Conservation (phyloP, 257 asterid species). For the Solanum bukasovii region DNA sequence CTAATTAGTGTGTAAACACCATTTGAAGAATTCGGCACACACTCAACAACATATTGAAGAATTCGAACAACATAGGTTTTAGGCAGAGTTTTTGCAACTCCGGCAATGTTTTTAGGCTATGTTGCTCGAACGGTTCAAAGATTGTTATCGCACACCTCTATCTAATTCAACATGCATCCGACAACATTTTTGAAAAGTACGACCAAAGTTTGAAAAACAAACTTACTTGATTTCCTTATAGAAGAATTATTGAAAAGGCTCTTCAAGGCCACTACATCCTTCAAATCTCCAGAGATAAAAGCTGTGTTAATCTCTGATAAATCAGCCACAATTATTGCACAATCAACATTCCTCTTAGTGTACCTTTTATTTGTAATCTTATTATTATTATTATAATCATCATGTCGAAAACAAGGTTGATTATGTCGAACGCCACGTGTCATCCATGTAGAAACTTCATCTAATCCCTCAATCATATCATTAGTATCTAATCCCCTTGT, state of each 20-base stretch:
- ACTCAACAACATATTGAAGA: background rate
- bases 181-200: background rate
- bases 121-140: background rate
- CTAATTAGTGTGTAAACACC: background rate
- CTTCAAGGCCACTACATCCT: constrained; percentile 30
- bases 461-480: constrained; percentile 29
- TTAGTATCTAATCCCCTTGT: constrained; percentile 43
- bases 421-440: constrained; percentile 43
- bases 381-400: constrained; percentile 12
- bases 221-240: constrained; percentile 41
- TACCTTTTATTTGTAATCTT: constrained; percentile 19
- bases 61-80: background rate
- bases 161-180: background rate
- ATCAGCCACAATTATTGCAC: constrained; percentile 52
- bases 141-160: background rate
- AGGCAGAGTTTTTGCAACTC: background rate
- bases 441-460: constrained; percentile 53
- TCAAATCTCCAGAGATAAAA: constrained; percentile 37
- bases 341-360: constrained; percentile 42
- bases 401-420: constrained; percentile 40
- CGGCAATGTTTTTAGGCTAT: background rate
- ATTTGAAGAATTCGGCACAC: background rate
- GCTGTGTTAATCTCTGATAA: constrained; percentile 33
- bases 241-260: constrained; percentile 31
- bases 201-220: background rate